Conservation (phyloP, 768 basidiomycete genomes). For the Russula earlei region DNA sequence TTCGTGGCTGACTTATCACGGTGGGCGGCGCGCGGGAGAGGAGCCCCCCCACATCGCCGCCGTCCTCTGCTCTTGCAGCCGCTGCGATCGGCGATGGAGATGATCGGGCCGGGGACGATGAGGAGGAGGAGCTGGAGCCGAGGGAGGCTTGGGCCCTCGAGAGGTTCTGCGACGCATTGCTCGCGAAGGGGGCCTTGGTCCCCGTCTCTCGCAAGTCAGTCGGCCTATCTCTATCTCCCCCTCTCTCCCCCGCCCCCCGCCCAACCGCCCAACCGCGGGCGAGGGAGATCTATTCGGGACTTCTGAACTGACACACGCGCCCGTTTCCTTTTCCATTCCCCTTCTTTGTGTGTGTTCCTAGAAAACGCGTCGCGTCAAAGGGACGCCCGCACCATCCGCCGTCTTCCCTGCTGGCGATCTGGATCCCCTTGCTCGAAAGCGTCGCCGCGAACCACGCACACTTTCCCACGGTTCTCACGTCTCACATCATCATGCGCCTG, state of each 20-base stretch:
- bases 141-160: slow-evolving; percentile 65
- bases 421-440: slow-evolving; percentile 56
- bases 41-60: too few species aligned
- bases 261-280: too few species aligned
- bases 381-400: slow-evolving; percentile 40
- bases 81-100: not conserved
- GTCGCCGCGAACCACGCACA: slow-evolving; percentile 46
- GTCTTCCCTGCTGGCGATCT: slow-evolving; percentile 44
- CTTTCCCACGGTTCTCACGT: slow-evolving; percentile 42
- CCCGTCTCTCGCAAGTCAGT: slow-evolving; percentile 77
- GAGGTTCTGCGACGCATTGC: slow-evolving; percentile 51
- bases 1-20: slow-evolving; percentile 33
- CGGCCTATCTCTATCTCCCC: not conserved
- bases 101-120: slow-evolving; percentile 22
- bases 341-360: slow-evolving; percentile 22
- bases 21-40: not conserved
- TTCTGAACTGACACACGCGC: too few species aligned
- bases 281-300: too few species aligned
- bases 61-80: too few species aligned
- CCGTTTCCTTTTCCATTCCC: too few species aligned
- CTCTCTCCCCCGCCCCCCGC: too few species aligned
- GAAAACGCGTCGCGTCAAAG: slow-evolving; percentile 43
- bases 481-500: slow-evolving; percentile 35
- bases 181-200: slow-evolving; percentile 67
- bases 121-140: slow-evolving; percentile 34